These are phyloP conservation scores for Waitea zeae DNA, from an alignment of 1,284 basidiomycete species.

Conservation along the genomic window DNA sequence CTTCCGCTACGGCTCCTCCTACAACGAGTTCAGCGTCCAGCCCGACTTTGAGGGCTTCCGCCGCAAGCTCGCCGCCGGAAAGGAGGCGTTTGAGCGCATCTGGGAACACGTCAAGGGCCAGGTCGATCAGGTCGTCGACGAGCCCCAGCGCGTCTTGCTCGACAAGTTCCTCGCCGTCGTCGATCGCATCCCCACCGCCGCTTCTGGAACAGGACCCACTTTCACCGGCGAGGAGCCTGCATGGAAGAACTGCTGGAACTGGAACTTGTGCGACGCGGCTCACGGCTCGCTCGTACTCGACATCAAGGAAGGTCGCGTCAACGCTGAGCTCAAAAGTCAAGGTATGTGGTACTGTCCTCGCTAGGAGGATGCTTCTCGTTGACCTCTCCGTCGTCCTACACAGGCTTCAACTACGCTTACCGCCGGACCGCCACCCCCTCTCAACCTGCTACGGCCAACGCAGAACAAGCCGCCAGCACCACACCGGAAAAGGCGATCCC, in stretches of 20 bases:
- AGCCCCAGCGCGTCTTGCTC: slow-evolving; percentile 76
- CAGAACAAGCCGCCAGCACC: slow-evolving; percentile 19
- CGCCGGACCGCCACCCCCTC: slow-evolving; percentile 55
- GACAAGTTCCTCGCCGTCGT: slow-evolving; percentile 83
- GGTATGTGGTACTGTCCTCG: slow-evolving; percentile 28
- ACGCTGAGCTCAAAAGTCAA: slow-evolving; percentile 83
- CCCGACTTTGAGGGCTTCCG: slow-evolving; percentile 81
- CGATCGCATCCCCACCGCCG: slow-evolving; percentile 52
- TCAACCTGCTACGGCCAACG: slow-evolving; percentile 24
- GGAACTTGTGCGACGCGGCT: slow-evolving; percentile 91
- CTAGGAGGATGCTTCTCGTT: too few species aligned
- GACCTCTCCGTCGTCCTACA: slow-evolving; percentile 2
- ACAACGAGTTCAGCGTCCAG: slow-evolving; percentile 95
- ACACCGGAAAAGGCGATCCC: slow-evolving; percentile 16
- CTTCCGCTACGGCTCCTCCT: slow-evolving; percentile 91
- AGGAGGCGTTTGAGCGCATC: slow-evolving; percentile 76
- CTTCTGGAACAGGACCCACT: slow-evolving; percentile 35
- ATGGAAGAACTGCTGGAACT: slow-evolving; percentile 99
- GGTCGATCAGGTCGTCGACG: slow-evolving; percentile 86
- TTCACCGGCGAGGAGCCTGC: slow-evolving; percentile 61
- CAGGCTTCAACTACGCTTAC: slow-evolving; percentile 94
- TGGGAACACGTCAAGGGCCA: slow-evolving; percentile 90
- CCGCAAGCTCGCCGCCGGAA: slow-evolving; percentile 64
- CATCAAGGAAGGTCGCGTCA: slow-evolving; percentile 81
- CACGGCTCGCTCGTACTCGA: slow-evolving; percentile 83